Conservation (phyloP, 2,329 filamentous ascomycete genomes). For the Aspergillus nomiae region DNA sequence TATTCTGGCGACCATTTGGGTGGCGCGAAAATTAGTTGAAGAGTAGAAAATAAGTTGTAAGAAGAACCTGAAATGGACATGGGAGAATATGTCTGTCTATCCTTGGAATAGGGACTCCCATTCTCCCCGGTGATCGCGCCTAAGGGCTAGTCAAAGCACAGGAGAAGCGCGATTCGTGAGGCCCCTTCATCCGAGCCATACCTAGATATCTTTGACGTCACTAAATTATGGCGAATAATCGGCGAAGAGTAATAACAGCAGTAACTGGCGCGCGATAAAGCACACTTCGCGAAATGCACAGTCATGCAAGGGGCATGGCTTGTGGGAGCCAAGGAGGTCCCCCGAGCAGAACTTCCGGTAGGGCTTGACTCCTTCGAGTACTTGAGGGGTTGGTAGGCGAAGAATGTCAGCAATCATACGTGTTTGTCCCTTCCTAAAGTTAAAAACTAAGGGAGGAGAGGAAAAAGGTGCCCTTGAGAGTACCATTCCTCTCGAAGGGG, state of each 20-base stretch:
- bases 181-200: slow-evolving; percentile 40
- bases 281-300: slow-evolving; percentile 35
- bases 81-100: slow-evolving; percentile 21
- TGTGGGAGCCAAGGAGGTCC: slow-evolving; percentile 25
- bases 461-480: background rate
- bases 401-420: slow-evolving; percentile 15
- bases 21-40: slow-evolving; percentile 10
- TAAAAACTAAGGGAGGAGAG: background rate
- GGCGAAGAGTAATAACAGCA: slow-evolving; percentile 19
- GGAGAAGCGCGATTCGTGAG: slow-evolving; percentile 34
- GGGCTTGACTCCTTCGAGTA: slow-evolving; percentile 22
- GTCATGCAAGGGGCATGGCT: slow-evolving; percentile 37
- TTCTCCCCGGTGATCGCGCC: slow-evolving; percentile 27
- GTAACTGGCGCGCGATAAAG: slow-evolving; percentile 26
- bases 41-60: slow-evolving; percentile 17
- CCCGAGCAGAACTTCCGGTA: slow-evolving; percentile 23
- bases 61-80: slow-evolving; percentile 15
- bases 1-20: slow-evolving; percentile 5
- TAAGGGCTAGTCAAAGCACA: slow-evolving; percentile 32
- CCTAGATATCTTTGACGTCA: slow-evolving; percentile 43
- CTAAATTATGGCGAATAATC: slow-evolving; percentile 36
- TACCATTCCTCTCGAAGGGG: background rate
- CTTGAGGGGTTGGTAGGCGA: slow-evolving; percentile 12
- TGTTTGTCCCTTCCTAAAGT: background rate
- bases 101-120: slow-evolving; percentile 24